Evolutionary conservation across 2,329 filamentous ascomycete genomes (phyloP), one percentile per base, ranked within the genome.

Genomic region (Aspergillus japonicus): DNA sequence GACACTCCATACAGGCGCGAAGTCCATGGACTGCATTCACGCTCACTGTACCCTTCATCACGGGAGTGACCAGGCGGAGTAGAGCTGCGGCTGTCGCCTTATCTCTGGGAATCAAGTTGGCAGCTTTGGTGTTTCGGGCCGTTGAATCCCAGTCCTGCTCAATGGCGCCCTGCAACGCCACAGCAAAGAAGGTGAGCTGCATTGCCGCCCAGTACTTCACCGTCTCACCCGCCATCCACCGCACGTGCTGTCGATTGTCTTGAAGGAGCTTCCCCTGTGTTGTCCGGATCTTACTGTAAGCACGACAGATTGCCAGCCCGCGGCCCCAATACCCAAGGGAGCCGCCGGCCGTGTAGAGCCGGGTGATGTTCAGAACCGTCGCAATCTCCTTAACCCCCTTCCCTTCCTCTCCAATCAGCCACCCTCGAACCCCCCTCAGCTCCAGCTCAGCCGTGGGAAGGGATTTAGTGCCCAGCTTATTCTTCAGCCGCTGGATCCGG

Each of bases 371-470:
- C 7, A 92, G 78, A 14, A 93, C 78, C 1, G 85, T 85, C 44
- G 83, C 81, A 60, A 92, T 89, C 66, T 90, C 87, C 24, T 85
- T 83, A 31, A 90, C 82, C 1, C 89, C 90, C 47, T 83, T 76
- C 1, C 89, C 89, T 62, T 89, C 82, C 3, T 82, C 75, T 5
- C 90, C 90, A 29, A 93, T 75, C 5, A 91, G 79, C 80, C 87
- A 87, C 4, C 78, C 87, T 2, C 87, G 82, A 80, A 85, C 85
- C n/a, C 78, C 81, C 16, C 81, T 77, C 2, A 90, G 79, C 61
- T 88, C 87, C 0, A 92, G 81, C 71, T 92, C 89, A 0, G 89
- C 89, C 0, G 89, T 92, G 0, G 89, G 89, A 0, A 92, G 77
- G 0, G 86, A 81, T 50, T 84, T 84, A 0, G 89, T 92, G 26